Conservation (phyloP, 2,329 filamentous ascomycete genomes). For the Plenodomus tracheiphilus region DNA sequence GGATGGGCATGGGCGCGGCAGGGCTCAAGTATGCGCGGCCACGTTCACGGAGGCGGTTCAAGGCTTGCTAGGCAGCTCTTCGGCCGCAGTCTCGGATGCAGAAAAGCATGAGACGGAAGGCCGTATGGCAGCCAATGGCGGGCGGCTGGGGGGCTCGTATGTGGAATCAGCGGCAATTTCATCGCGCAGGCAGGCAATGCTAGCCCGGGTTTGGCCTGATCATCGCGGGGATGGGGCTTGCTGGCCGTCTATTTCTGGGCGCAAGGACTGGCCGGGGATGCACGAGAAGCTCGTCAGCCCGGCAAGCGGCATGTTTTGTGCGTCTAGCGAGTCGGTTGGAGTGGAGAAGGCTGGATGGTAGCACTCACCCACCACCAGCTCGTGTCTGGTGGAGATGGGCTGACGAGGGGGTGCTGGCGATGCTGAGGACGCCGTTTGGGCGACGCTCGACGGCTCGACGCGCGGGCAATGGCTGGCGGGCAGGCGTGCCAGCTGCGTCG, state of each 20-base stretch:
- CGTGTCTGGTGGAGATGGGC: not conserved
- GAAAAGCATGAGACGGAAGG: conserved; percentile 16
- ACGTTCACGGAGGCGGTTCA: not conserved
- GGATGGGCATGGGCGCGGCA: conserved; percentile 14
- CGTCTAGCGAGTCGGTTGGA: conserved; percentile 1
- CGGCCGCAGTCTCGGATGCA: conserved; percentile 7
- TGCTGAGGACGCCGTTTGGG: not conserved
- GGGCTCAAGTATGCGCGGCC: conserved; percentile 20
- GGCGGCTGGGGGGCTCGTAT: conserved; percentile 11
- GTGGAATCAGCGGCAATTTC: conserved; percentile 33
- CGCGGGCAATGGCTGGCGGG: too few species aligned
- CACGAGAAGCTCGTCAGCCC: not conserved
- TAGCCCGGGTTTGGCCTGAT: conserved; percentile 22
- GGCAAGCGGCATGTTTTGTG: conserved; percentile 16
- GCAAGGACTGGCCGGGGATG: conserved; percentile 18
- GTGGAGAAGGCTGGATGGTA: not conserved
- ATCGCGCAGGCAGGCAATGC: conserved; percentile 26
- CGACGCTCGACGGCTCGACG: not conserved
- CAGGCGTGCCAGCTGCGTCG: not conserved
- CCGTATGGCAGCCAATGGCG: conserved; percentile 19
- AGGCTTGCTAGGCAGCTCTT: not conserved
- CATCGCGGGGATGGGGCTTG: conserved; percentile 22
- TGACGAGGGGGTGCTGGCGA: too few species aligned
- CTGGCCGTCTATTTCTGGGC: conserved; percentile 31
- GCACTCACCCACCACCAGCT: not conserved